These are phyloP conservation scores for Crithidia expoeki DNA, from an alignment of 208 protist species.

Conservation along the genomic window DNA sequence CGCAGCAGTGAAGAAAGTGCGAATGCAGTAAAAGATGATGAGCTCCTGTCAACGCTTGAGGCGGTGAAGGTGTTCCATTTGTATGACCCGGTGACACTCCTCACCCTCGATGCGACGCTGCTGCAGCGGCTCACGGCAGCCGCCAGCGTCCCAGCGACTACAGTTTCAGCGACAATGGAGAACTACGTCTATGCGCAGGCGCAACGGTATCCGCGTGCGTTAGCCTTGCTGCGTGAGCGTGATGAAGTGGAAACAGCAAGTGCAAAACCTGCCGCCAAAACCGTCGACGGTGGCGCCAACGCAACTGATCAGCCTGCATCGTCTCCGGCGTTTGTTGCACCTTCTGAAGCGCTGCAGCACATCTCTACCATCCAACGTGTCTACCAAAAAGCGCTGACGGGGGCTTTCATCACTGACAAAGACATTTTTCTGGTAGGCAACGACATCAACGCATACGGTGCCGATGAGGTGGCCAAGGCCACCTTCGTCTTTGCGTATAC, in stretches of 20 bases:
- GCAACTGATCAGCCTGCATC: too few species aligned
- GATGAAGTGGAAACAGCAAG: not conserved
- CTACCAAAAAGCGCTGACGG: slow-evolving; percentile 21
- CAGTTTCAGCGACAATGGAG: slow-evolving; percentile 5
- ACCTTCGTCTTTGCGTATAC: slow-evolving; percentile 18
- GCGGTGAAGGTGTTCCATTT: slow-evolving; percentile 16
- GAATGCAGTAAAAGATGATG: slow-evolving; percentile 17
- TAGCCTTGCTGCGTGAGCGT: slow-evolving; percentile 11
- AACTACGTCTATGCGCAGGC: slow-evolving; percentile 29
- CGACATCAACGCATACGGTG: slow-evolving; percentile 8
- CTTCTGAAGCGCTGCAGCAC: slow-evolving; percentile 19
- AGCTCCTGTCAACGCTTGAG: slow-evolving; percentile 26
- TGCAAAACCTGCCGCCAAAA: not conserved
- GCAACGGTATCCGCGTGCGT: slow-evolving; percentile 15
- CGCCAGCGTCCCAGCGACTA: too few species aligned
- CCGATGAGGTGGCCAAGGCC: slow-evolving; percentile 31
- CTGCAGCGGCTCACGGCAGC: not conserved
- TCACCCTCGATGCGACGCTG: slow-evolving; percentile 23
- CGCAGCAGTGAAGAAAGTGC: not conserved
- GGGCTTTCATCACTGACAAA: slow-evolving; percentile 25
- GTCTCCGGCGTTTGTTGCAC: not conserved
- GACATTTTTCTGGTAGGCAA: slow-evolving; percentile 29
- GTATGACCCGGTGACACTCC: slow-evolving; percentile 26
- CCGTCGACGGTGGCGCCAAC: not conserved
- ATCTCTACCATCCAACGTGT: slow-evolving; percentile 10